Base-by-base conservation (phyloP, 2,329 filamentous ascomycete species). In the Phyllosticta paracitricarpa region DNA sequence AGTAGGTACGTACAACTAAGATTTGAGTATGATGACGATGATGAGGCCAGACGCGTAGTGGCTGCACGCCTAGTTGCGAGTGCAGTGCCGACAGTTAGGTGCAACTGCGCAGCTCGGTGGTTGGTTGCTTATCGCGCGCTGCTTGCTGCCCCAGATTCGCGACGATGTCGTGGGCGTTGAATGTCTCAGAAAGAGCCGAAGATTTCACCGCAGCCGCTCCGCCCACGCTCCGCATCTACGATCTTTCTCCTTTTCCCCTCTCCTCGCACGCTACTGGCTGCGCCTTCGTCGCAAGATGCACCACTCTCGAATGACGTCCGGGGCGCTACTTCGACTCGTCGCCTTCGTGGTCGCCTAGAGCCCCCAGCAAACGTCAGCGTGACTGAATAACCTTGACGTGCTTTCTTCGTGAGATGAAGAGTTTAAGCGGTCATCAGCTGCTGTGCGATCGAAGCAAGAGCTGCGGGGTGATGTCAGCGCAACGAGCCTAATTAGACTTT, bases 401-500 rank as follows among this genome's bases (percentile, higher is more conserved):
- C 33, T 28, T 53, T 40, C 33, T 56, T 61, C 54, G 59, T 61
- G 59, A 61, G 54, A 60, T 54, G 59, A 54, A 54, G 59, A 57
- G 54, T 12, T 12, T 17, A 40, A 40, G 14, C 33, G 33, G 59
- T 54, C 59, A 61, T 76, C 71, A 81, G 67, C 75, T 78, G 70
- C 78, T 81, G 67, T 80, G 78, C 61, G 78, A 79, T 64, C 78
- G 75, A 65, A 80, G 69, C 63, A 80, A 67, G 63, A 79, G 72
- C 74, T 77, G 54, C 22, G 6, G 19, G 53, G 54, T 57, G 52
- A 63, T 35, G 30, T 52, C 25, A 62, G 57, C 58, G 55, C 51
- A 35, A 19, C 12, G 28, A 28, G 51, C 14, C 19, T 51, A 61
- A 56, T 56, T 58, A 17, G 51, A 48, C 51, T 54, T 12, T 19